Base-by-base conservation (phyloP, 345 rosid species). In the Eutrema yunnanense region DNA sequence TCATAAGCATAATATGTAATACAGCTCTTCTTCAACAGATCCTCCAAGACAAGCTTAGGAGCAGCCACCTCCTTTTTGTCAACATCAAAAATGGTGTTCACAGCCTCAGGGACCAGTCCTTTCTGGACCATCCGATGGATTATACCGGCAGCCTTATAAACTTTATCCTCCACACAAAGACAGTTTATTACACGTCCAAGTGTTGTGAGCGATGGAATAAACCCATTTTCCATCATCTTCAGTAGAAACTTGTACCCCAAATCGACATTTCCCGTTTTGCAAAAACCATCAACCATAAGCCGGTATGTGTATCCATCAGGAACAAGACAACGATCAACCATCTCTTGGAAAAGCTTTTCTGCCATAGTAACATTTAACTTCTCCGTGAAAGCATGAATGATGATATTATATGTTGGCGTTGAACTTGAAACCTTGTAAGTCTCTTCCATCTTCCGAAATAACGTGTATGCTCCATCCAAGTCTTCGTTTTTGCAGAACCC, bases 21-120 rank as follows among this genome's bases (percentile, higher is more conserved):
- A 66, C 82, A 78, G 70, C 92, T 81, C 78, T 85, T 88, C 84
- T 84, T 94, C 88, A 94, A 81, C 77, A 92, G 79, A 75, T 91
- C 90, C 78, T 94, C 98, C 78, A 92, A 85, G 47, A 89, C 81
- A 71, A 91, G 89, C 88, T 94, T 92, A 29, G 96, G 98, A 47
- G 98, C 92, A 14, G 95, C 97, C 62, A 87, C 82, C 60, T 77
- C 87, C 82, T 63, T 91, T 74, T 91, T 94, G 64, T 87, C 87
- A 62, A 88, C 80, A 61, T 91, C 96, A 62, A 85, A 89, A 72
- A 92, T 92, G 9, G 83, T 80, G 74, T 80, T 78, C 75, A 88
- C 97, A 65, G 69, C 85, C 73, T 85, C 96, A 33, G 97, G 98
- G 38, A 94, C 92, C 30, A 94, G 58, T 7, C 83, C 92, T 69